Evolutionary conservation across 148 eudicot genomes (phyloP).

Genomic region (Chenopodium suecicum): DNA sequence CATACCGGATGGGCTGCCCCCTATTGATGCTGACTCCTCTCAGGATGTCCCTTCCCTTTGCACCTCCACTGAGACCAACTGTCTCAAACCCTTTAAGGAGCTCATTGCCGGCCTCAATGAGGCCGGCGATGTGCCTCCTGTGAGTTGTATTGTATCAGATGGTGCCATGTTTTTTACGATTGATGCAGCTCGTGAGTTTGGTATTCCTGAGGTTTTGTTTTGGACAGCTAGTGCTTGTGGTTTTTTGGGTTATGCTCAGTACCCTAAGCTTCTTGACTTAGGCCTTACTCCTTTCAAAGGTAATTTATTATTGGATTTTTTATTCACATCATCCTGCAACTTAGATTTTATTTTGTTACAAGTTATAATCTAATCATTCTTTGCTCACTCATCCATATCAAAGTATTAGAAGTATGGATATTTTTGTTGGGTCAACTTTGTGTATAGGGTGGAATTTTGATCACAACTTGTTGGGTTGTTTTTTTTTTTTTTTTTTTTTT

Average conservation of each 20-base stretch:
- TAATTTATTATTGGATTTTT: neutral
- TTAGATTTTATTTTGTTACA: too few relatives aligned
- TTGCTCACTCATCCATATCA: too few relatives aligned
- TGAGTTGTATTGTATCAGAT: slow-evolving; percentile 39
- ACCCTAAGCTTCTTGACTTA: slow-evolving; percentile 21
- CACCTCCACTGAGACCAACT: slow-evolving; percentile 4
- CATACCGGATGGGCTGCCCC: slow-evolving; percentile 45
- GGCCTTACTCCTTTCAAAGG: slow-evolving; percentile 36
- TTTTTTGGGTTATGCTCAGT: slow-evolving; percentile 34
- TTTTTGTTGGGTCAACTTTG: too few relatives aligned
- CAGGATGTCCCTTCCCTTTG: slow-evolving; percentile 28
- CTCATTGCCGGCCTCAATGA: slow-evolving; percentile 20
- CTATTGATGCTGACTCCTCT: slow-evolving; percentile 25
- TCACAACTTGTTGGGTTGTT: too few relatives aligned
- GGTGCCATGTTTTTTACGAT: slow-evolving; percentile 33
- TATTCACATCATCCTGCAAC: too few relatives aligned
- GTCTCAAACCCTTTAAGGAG: slow-evolving; percentile 29
- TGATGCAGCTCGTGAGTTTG: slow-evolving; percentile 40
- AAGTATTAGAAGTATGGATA: too few relatives aligned
- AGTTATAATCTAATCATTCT: too few relatives aligned
- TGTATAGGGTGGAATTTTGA: too few relatives aligned
- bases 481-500: too few relatives aligned
- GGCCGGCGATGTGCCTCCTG: slow-evolving; percentile 18
- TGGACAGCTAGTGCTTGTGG: slow-evolving; percentile 48
- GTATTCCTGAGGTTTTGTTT: slow-evolving; percentile 27